Conservation (phyloP, 2,329 filamentous ascomycete genomes). For the Claviceps sp. region DNA sequence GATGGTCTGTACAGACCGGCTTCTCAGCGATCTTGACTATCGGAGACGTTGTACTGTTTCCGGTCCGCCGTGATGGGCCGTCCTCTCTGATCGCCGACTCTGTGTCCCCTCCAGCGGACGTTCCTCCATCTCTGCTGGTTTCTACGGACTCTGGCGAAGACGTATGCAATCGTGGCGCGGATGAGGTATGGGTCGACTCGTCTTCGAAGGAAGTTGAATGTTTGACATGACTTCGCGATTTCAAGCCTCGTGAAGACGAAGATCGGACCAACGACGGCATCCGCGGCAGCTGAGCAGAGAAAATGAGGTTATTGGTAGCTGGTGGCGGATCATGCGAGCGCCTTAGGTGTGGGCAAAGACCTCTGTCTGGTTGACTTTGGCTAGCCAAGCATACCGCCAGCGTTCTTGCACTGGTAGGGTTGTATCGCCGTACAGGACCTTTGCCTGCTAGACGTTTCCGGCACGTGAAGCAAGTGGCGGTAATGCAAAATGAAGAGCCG, state of each 20-base stretch:
- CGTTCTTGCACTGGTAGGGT: constrained; percentile 66
- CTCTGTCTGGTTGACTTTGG: constrained; percentile 60
- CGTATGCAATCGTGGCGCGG: not conserved
- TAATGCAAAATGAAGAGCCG: constrained; percentile 52
- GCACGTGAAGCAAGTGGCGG: constrained; percentile 68
- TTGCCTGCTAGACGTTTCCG: constrained; percentile 53
- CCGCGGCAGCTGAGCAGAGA: constrained; percentile 20
- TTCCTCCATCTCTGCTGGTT: not conserved
- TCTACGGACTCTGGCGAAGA: constrained; percentile 1
- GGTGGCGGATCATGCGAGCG: constrained; percentile 29
- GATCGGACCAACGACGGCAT: constrained; percentile 2
- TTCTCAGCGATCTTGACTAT: constrained; percentile 31
- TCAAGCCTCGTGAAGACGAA: not conserved
- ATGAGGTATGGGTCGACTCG: not conserved
- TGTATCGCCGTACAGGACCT: constrained; percentile 64
- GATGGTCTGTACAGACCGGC: constrained; percentile 38
- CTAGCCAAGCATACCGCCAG: constrained; percentile 70
- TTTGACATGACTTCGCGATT: not conserved
- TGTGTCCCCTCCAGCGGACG: not conserved
- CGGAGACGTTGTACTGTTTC: not conserved
- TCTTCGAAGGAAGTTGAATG: not conserved
- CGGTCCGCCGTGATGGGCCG: not conserved
- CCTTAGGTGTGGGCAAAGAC: constrained; percentile 46
- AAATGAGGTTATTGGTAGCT: constrained; percentile 33
- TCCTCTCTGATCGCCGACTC: not conserved